These are phyloP conservation scores for Vinca minor DNA, from an alignment of 257 asterid species.

Conservation along the genomic window DNA sequence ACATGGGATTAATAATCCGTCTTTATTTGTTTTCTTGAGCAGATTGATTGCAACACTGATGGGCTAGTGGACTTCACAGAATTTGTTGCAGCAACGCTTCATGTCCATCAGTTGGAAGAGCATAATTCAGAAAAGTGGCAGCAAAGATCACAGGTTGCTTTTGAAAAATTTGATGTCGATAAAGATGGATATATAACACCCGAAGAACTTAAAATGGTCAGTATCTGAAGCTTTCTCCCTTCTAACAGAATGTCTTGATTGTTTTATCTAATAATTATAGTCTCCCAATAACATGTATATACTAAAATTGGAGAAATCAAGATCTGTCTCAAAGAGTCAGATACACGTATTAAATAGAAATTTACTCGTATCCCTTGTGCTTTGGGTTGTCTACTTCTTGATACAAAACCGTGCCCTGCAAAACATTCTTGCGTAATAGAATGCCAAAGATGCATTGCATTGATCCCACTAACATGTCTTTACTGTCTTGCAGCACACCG, in stretches of 20 bases:
- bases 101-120: slow-evolving; percentile 91
- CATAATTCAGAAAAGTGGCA: slow-evolving; percentile 81
- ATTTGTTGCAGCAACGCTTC: slow-evolving; percentile 93
- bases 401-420: too few relatives aligned
- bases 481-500: slow-evolving; percentile 55
- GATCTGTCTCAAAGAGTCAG: too few relatives aligned
- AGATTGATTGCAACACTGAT: slow-evolving; percentile 93
- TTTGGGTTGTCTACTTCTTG: neutral
- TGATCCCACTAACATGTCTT: too few relatives aligned
- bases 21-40: slow-evolving; percentile 24
- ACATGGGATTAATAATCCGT: slow-evolving; percentile 9
- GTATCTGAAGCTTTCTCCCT: slow-evolving; percentile 12
- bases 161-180: slow-evolving; percentile 87
- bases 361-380: neutral
- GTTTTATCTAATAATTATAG: too few relatives aligned
- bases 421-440: neutral
- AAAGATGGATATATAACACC: slow-evolving; percentile 87
- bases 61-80: slow-evolving; percentile 94
- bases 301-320: too few relatives aligned
- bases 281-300: too few relatives aligned
- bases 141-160: slow-evolving; percentile 72
- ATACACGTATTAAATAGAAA: neutral
- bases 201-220: slow-evolving; percentile 84
- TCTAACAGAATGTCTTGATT: neutral
- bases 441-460: neutral